Conservation (phyloP, 2,329 filamentous ascomycete species). For the Calonectria hongkongensis region DNA sequence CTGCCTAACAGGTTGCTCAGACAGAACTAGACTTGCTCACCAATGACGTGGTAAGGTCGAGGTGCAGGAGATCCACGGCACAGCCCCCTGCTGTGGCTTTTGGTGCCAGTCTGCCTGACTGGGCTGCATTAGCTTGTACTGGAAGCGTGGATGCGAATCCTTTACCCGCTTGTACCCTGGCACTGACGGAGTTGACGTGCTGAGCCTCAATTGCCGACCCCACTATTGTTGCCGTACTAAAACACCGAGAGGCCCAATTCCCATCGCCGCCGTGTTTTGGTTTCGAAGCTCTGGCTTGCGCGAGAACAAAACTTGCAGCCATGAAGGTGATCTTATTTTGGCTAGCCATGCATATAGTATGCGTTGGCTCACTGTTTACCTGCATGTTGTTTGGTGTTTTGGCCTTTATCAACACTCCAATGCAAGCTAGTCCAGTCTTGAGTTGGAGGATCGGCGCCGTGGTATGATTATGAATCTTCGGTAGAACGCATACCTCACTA, state of each 20-base stretch:
- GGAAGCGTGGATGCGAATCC: background rate
- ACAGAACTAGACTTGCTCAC: background rate
- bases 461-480: background rate
- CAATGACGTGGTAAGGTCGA: background rate
- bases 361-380: background rate
- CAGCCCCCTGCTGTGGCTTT: background rate
- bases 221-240: background rate
- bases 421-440: background rate
- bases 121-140: conserved; percentile 2
- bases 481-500: background rate
- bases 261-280: background rate
- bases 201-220: background rate
- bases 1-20: background rate
- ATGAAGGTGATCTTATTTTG: conserved; percentile 4
- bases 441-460: background rate
- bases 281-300: background rate
- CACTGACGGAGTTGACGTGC: background rate
- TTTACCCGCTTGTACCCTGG: background rate
- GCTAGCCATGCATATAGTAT: conserved; percentile 1
- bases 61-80: background rate
- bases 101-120: background rate
- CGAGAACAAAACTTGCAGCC: background rate
- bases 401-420: background rate
- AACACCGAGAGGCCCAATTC: background rate
- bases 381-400: background rate